Conservation (phyloP, 2,329 filamentous ascomycete genomes). For the Sclerotinia sclerotiorum region DNA sequence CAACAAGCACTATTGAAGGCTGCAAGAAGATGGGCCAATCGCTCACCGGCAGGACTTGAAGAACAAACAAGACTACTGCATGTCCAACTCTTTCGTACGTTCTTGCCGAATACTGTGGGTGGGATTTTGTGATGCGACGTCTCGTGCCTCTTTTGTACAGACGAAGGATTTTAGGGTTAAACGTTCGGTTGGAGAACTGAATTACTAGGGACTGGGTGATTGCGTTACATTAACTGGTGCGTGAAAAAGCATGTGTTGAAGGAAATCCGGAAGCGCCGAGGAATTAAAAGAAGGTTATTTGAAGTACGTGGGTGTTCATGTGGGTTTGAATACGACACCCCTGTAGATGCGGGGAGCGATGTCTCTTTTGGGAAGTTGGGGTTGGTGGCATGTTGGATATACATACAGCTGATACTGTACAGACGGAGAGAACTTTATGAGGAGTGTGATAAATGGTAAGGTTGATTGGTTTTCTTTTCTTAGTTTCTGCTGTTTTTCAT, state of each 20-base stretch:
- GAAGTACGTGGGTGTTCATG: background rate
- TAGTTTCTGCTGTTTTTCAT: background rate
- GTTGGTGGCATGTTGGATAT: background rate
- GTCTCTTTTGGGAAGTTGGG: background rate
- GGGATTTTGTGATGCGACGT: background rate
- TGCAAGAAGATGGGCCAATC: background rate
- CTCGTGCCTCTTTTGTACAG: background rate
- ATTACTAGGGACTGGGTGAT: background rate
- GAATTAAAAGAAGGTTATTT: background rate
- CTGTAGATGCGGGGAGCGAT: background rate
- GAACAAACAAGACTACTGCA: background rate
- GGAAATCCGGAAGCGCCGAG: background rate
- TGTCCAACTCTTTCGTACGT: background rate
- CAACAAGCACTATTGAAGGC: background rate
- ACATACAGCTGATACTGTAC: background rate
- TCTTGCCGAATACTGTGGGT: background rate
- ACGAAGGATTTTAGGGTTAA: background rate
- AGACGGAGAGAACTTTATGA: too few species aligned
- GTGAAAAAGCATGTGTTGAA: background rate
- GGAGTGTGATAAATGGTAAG: background rate
- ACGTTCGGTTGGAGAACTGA: background rate
- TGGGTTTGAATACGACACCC: background rate
- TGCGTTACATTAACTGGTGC: background rate
- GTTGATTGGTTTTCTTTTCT: too few species aligned
- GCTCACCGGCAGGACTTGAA: background rate